Percentiles rank a stretch among this genome's conserved stretches.
These are phyloP conservation scores for Sesbania bispinosa DNA, from an alignment of 306 rosid species.

Conservation along the genomic window DNA sequence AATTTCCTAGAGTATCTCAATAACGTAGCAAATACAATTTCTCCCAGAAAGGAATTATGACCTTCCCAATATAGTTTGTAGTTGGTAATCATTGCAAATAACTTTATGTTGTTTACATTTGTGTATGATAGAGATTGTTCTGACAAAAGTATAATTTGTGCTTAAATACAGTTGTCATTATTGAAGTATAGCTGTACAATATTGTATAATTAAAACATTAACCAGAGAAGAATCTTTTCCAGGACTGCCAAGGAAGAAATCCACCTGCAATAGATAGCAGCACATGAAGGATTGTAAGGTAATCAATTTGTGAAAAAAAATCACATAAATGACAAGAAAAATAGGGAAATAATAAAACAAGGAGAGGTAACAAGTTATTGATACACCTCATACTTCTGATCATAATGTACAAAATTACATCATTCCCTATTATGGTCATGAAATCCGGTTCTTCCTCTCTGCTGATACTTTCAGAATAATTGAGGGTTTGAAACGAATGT, in stretches of 20 bases:
- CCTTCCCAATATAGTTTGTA: neutral
- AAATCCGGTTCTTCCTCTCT: too few relatives aligned
- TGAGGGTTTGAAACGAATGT: too few relatives aligned
- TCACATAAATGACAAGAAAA: neutral
- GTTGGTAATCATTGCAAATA: neutral
- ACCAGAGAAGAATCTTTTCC: conserved; percentile 90
- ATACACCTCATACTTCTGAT: neutral
- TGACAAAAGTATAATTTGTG: neutral
- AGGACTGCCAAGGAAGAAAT: conserved; percentile 94
- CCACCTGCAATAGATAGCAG: conserved; percentile 56
- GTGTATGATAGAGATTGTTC: neutral
- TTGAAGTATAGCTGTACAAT: conserved; percentile 4
- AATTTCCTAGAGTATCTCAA: neutral
- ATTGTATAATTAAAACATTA: conserved; percentile 11
- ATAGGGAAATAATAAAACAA: neutral
- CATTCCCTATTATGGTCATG: too few relatives aligned
- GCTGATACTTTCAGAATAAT: too few relatives aligned
- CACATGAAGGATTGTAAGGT: neutral
- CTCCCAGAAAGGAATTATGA: neutral
- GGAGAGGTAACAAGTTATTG: neutral
- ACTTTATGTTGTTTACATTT: conserved; percentile 5
- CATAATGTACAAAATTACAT: neutral
- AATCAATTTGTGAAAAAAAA: neutral
- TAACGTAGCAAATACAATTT: neutral
- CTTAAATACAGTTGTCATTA: neutral